Percentiles rank a stretch among this genome's conserved stretches.
These are phyloP conservation scores for Cokeromyces recurvatus DNA, from an alignment of 371 early-diverging fungal species.

Conservation along the genomic window DNA sequence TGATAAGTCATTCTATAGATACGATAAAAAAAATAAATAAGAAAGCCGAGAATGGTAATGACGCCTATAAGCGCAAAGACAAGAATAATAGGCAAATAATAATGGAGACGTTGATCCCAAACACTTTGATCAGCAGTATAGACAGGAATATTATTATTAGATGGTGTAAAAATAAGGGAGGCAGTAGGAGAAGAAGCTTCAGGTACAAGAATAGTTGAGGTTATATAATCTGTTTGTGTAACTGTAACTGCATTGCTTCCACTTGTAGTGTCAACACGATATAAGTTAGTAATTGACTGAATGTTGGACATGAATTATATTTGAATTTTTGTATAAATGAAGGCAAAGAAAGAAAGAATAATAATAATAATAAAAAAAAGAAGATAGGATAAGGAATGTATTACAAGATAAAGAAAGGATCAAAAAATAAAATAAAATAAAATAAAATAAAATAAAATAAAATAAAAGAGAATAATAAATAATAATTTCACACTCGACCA, in stretches of 20 bases:
- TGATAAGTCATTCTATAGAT: slow-evolving; percentile 11
- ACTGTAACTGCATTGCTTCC: slow-evolving; percentile 4
- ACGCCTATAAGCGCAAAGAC: slow-evolving; percentile 38
- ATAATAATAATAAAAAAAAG: too few relatives aligned
- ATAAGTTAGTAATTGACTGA: background rate
- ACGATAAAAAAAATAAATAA: slow-evolving; percentile 24
- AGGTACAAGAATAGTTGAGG: slow-evolving; percentile 1
- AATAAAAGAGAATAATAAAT: background rate
- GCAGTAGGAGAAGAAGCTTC: background rate
- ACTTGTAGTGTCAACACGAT: background rate
- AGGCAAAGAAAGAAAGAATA: slow-evolving; percentile 3
- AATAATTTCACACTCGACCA: slow-evolving; percentile 11
- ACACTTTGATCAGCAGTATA: too few relatives aligned
- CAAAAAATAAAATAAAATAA: too few relatives aligned
- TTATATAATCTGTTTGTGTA: slow-evolving; percentile 9
- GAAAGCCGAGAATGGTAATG: slow-evolving; percentile 11
- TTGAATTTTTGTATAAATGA: background rate
- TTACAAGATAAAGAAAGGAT: too few relatives aligned
- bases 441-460: too few relatives aligned
- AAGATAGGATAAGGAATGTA: too few relatives aligned
- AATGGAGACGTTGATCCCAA: slow-evolving; percentile 11
- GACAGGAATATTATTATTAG: background rate
- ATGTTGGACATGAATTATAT: background rate
- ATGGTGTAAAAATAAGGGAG: background rate
- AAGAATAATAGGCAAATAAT: slow-evolving; percentile 23